Percentiles rank a stretch among this genome's conserved stretches.
Conservation (phyloP, 2,329 filamentous ascomycete species). For the Periglandula ipomoeae region DNA sequence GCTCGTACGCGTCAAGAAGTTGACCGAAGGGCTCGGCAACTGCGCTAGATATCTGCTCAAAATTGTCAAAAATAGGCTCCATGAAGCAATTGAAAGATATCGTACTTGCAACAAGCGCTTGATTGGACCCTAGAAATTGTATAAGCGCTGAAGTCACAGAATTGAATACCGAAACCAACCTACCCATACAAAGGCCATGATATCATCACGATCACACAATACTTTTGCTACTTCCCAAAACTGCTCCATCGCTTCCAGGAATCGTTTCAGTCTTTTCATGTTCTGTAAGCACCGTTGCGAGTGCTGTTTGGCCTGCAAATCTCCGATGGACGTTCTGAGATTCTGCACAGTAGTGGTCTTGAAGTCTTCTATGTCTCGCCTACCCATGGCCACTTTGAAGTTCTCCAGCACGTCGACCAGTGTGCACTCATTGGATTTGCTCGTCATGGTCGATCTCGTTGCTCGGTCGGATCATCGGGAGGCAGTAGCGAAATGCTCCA, state of each 20-base stretch:
- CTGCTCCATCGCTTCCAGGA: neutral
- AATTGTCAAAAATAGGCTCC: neutral
- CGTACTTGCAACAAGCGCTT: neutral
- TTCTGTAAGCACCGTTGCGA: neutral
- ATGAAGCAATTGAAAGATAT: neutral
- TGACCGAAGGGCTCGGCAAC: neutral
- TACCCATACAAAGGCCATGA: neutral
- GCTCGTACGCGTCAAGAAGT: neutral
- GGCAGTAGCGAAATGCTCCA: neutral
- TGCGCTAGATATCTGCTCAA: neutral
- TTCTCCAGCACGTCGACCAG: neutral
- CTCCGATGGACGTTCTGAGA: neutral
- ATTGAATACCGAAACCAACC: neutral
- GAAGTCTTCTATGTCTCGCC: neutral
- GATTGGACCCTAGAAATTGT: neutral
- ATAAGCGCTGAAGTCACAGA: neutral
- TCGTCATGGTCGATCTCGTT: neutral
- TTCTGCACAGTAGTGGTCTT: neutral
- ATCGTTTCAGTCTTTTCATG: neutral
- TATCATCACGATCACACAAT: neutral
- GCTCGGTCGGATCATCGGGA: neutral
- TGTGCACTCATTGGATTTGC: neutral
- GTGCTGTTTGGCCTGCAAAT: neutral
- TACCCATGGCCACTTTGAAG: neutral
- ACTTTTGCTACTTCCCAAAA: neutral